phyloP scores from a whole-genome alignment of 78 protist species.

The slime mould (Dictyostelium discoideum) region dicty_2.7 NC_007089.4:2029501-2030000 shows the following conservation, averaged over 20 bases:
- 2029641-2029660: not conserved
- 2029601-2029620: not conserved
- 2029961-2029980: conserved; percentile 68
- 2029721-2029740: not conserved
- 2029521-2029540: conserved; percentile 10
- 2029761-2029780: not conserved
- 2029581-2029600: conserved; percentile 6
- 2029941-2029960: conserved; percentile 67
- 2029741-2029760: not conserved
- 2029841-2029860: conserved; percentile 50
- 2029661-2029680: not conserved
- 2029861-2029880: conserved; percentile 68
- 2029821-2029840: conserved; percentile 47
- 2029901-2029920: conserved; percentile 31
- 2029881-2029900: conserved; percentile 26
- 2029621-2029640: not conserved
- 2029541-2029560: conserved; percentile 21
- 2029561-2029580: not conserved
- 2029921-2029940: conserved; percentile 62
- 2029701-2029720: not conserved
- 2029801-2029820: conserved; percentile 14
- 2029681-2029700: not conserved
- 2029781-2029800: conserved; percentile 9
- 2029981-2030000: conserved; percentile 52
- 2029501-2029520: not conserved